Evolutionary conservation across 2,329 filamentous ascomycete genomes (phyloP).

Genomic region (Coniochaeta pulveracea): DNA sequence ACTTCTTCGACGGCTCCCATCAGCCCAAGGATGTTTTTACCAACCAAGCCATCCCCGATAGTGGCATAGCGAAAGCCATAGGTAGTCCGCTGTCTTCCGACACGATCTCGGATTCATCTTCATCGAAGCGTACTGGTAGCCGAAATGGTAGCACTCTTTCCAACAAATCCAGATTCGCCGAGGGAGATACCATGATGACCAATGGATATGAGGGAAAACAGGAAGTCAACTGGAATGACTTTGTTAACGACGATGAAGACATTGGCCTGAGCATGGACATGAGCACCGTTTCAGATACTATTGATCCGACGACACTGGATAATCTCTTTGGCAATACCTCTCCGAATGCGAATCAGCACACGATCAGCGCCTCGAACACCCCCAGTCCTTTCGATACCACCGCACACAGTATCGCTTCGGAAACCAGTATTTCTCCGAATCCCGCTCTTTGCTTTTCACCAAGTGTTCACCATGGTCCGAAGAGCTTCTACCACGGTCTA

Average conservation of each 20-base stretch:
- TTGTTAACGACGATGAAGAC: constrained; percentile 27
- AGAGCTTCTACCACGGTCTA: too few species aligned
- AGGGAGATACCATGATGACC: constrained; percentile 30
- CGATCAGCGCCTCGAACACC: constrained; percentile 10
- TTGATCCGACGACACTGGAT: constrained; percentile 21
- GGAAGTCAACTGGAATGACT: constrained; percentile 29
- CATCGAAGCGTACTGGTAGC: constrained; percentile 33
- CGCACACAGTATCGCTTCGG: background rate
- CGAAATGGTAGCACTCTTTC: constrained; percentile 34
- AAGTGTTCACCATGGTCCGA: constrained; percentile 37
- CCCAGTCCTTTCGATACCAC: constrained; percentile 12
- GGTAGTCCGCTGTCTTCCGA: constrained; percentile 11
- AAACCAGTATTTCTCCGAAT: constrained; percentile 5
- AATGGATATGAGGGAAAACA: constrained; percentile 26
- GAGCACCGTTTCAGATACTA: too few species aligned
- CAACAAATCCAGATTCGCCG: constrained; percentile 28
- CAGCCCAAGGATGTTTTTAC: background rate
- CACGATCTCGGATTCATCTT: constrained; percentile 28
- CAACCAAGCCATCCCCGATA: background rate
- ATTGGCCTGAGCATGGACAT: too few species aligned
- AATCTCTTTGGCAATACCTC: constrained; percentile 4
- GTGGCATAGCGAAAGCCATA: background rate
- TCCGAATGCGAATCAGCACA: background rate
- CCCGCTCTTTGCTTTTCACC: too few species aligned
- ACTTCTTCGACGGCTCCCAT: background rate